A percentile compares a stretch with the other conserved stretches of the same genome.
These are phyloP conservation scores for Zymoseptoria crescenta DNA, from an alignment of 2,329 filamentous ascomycete species.

Conservation along the genomic window DNA sequence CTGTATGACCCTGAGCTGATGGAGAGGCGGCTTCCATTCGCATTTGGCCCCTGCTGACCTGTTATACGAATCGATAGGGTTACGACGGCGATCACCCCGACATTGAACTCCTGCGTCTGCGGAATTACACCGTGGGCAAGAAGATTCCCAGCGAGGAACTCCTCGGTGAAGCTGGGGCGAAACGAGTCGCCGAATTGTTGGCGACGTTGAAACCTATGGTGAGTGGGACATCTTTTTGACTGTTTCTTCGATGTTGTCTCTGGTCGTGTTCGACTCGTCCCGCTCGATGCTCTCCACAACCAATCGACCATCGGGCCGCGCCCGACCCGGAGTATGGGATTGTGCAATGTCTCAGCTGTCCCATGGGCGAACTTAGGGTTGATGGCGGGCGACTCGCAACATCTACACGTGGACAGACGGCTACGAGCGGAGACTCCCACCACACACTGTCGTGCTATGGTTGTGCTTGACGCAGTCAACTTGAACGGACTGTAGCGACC, in stretches of 20 bases:
- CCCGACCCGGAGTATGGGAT: not conserved
- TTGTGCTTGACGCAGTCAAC: not conserved
- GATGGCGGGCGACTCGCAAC: not conserved
- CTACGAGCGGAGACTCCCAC: not conserved
- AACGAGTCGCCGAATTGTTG: slow-evolving; percentile 58
- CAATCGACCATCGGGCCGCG: not conserved
- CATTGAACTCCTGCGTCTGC: slow-evolving; percentile 71
- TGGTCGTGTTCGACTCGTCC: not conserved
- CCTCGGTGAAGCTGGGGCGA: slow-evolving; percentile 53
- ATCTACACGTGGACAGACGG: not conserved
- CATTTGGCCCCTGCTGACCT: not conserved
- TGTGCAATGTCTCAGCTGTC: not conserved
- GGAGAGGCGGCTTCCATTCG: not conserved
- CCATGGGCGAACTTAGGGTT: not conserved
- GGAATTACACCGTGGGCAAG: slow-evolving; percentile 66
- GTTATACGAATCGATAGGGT: slow-evolving; percentile 45
- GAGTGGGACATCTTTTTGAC: slow-evolving; percentile 38
- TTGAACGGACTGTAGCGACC: not conserved
- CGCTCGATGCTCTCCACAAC: not conserved
- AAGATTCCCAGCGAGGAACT: slow-evolving; percentile 61
- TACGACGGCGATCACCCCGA: slow-evolving; percentile 68
- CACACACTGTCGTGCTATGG: not conserved
- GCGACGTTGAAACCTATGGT: slow-evolving; percentile 70
- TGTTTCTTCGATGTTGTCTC: not conserved
- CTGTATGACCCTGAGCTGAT: not conserved